Base-by-base conservation (phyloP, 2,329 filamentous ascomycete genomes). In the Pseudopyrenochaeta lycopersici region DNA sequence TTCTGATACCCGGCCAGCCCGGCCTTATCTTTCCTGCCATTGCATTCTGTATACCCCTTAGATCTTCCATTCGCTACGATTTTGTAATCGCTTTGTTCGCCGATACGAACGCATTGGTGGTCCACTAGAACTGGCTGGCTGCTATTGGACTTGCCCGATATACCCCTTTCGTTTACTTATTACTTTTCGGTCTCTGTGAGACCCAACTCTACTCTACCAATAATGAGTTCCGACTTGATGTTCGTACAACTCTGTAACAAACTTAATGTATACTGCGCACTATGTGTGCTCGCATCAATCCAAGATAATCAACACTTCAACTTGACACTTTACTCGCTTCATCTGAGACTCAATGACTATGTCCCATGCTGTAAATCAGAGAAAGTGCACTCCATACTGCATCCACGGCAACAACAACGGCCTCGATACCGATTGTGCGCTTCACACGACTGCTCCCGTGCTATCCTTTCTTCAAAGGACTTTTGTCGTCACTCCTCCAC, bases 1-100 rank as follows among this genome's bases (percentile, higher is more conserved):
- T 54, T 64, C 44, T 61, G 56, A 62, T 63, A 63, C 56, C 58
- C 63, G 65, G 63, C 62, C 57, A 68, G 63, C 38, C 62, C 62
- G 62, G 50, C 61, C 54, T 54, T 51, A 20, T 44, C 46, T 40
- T 40, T 38, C 43, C 35, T 38, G 42, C 38, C 50, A 43, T 5
- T 51, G 40, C 44, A 56, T 51, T 42, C 27, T 17, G 48, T 57
- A 54, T 36, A 49, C 32, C 46, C 32, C 47, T 56, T 50, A 43
- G 48, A 44, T 46, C 38, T 43, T 47, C 35, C 54, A 35, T 50
- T 49, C 43, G 38, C 44, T 56, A 49, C 42, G n/a, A 27, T 21
- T 27, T 54, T 53, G 44, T 55, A 59, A 52, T 59, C 38, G 38
- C 43, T 21, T 42, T 54, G 17, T 54, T 45, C 46, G 46, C 36